phyloP scores from a whole-genome alignment of 306 rosid genomes.

The Trifolium pratense region DNA sequence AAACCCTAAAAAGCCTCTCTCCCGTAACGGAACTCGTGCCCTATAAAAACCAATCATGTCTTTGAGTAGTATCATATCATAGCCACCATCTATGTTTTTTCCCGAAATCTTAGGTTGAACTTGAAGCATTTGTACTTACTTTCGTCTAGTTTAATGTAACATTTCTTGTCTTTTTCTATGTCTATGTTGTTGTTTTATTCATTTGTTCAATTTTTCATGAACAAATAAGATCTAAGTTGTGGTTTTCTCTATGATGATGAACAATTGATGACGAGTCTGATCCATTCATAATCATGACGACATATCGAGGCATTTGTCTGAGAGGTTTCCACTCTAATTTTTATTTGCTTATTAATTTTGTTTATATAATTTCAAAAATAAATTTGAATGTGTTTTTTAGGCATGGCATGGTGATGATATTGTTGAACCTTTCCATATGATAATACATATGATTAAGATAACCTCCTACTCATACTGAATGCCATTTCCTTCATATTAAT shows the following conservation, averaged over 20 bases:
- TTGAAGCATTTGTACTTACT: too few species aligned
- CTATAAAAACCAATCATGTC: not conserved
- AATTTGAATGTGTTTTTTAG: too few species aligned
- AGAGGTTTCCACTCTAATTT: not conserved
- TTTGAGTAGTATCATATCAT: not conserved
- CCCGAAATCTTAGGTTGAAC: not conserved
- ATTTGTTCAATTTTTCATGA: not conserved
- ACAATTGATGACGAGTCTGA: not conserved
- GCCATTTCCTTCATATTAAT: constrained; percentile 31
- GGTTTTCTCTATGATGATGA: not conserved
- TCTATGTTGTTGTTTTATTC: not conserved
- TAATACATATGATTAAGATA: constrained; percentile 48
- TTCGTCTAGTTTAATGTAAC: not conserved
- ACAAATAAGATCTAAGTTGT: not conserved
- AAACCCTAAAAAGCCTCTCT: not conserved
- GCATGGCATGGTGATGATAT: constrained; percentile 60
- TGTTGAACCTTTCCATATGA: constrained; percentile 42
- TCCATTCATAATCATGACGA: constrained; percentile 5
- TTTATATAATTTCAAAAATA: not conserved
- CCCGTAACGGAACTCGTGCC: not conserved
- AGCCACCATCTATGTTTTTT: not conserved
- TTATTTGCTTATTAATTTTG: not conserved
- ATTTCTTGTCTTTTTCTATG: too few species aligned
- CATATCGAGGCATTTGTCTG: constrained; percentile 5
- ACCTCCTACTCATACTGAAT: constrained; percentile 96